Conservation (phyloP, 768 basidiomycete species). For the Panellus pusillus region DNA sequence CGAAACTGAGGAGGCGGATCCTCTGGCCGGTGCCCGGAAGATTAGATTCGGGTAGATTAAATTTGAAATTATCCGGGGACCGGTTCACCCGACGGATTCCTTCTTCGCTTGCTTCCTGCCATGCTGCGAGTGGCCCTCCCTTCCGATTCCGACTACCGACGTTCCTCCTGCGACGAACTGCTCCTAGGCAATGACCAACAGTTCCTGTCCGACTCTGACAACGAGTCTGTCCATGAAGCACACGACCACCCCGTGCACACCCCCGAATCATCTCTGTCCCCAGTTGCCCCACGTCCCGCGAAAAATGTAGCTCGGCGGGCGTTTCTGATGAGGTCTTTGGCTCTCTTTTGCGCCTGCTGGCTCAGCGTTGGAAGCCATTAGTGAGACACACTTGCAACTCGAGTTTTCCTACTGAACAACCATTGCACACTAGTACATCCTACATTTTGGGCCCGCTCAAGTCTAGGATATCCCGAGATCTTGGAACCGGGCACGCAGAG, state of each 20-base stretch:
- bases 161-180: slow-evolving; percentile 30
- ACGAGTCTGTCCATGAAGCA: slow-evolving; percentile 23
- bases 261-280: slow-evolving; percentile 23
- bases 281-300: neutral
- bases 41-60: too few relatives aligned
- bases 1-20: too few relatives aligned
- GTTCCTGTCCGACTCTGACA: slow-evolving; percentile 8
- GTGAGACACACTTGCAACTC: slow-evolving; percentile 36
- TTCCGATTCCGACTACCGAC: slow-evolving; percentile 24
- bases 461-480: slow-evolving; percentile 41
- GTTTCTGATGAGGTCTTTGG: slow-evolving; percentile 54
- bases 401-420: neutral
- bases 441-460: slow-evolving; percentile 82
- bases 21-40: too few relatives aligned
- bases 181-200: slow-evolving; percentile 19
- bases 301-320: slow-evolving; percentile 29
- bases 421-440: slow-evolving; percentile 47
- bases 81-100: neutral
- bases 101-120: neutral
- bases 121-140: slow-evolving; percentile 10
- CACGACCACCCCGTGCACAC: neutral
- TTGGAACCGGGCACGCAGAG: slow-evolving; percentile 75
- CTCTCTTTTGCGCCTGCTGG: slow-evolving; percentile 70
- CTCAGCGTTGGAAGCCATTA: slow-evolving; percentile 79
- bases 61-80: too few relatives aligned